Base-by-base conservation (phyloP, 106 monocot species). In the Hemerocallis citrina region DNA sequence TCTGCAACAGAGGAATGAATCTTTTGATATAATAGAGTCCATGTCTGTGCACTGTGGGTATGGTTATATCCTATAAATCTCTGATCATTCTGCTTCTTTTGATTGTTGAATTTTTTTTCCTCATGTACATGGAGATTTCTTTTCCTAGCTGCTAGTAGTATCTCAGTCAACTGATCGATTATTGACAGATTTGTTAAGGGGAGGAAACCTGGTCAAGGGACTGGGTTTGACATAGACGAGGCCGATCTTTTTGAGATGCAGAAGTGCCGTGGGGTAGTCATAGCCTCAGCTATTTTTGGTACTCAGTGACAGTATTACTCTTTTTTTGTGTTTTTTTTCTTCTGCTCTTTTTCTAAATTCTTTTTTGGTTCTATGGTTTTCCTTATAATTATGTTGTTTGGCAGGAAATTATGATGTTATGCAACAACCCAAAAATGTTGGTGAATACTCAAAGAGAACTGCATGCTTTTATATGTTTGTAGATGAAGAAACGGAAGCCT, bases 211-310 rank as follows among this genome's bases (percentile, higher is more conserved):
- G 87, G 96, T 16, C 68, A 64, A 63, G 81, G 84, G 19, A 75
- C 84, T 66, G 84, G 84, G 4, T 98, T 91, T 72, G 87, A 98
- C 67, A 91, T 98, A 59, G 61, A 84, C 44, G 68, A 78, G 43
- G 70, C 52, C 29, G 81, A 83, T 87, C 72, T 96, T 69, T 57
- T 72, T 78, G 86, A 90, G 52, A 96, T 96, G 96, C 87, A 88
- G 62, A 66, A 73, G 44, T 98, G 96, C 54, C 74, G 33, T 66
- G 96, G 84, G 16, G 48, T 98, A 42, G 87, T 98, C 23, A 87
- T 98, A 32, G 91, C 92, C 22, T 91, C 96, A 35, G 84, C 96
- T 47, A 88, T 98, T 72, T 91, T 98, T 77, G 96, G 91, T 96
- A 77, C 8, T 2, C 7, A 32, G n/a, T 59, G n/a, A n/a, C n/a